phyloP scores from a whole-genome alignment of 2,329 filamentous ascomycete genomes.

The Penicillium capsulatum region DNA sequence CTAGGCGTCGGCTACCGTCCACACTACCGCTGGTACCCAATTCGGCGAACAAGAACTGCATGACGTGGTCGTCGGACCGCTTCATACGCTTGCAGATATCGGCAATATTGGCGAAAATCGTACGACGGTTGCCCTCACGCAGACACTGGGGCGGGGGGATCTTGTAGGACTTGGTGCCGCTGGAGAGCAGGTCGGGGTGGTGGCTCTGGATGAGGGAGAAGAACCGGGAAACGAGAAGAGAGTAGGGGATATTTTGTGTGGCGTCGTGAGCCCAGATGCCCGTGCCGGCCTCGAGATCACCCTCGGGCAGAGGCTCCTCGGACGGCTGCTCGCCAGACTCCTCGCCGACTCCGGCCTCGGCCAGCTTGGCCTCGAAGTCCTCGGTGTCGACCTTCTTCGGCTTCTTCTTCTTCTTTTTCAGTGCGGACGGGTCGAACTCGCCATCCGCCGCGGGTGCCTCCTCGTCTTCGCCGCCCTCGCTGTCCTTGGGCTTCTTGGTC shows the following conservation, averaged over 20 bases:
- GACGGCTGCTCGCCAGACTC: slow-evolving; percentile 57
- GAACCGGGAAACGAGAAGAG: slow-evolving; percentile 82
- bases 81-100: slow-evolving; percentile 99
- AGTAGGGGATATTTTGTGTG: slow-evolving; percentile 74
- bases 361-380: slow-evolving; percentile 65
- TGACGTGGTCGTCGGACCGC: slow-evolving; percentile 95
- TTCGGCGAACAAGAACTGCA: slow-evolving; percentile 94
- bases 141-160: slow-evolving; percentile 97
- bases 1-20: slow-evolving; percentile 83
- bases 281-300: slow-evolving; percentile 81
- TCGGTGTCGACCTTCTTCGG: slow-evolving; percentile 55
- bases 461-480: slow-evolving; percentile 46
- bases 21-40: slow-evolving; percentile 96
- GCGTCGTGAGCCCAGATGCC: slow-evolving; percentile 86
- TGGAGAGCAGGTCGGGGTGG: slow-evolving; percentile 91
- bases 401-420: slow-evolving; percentile 81
- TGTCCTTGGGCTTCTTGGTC: slow-evolving; percentile 57
- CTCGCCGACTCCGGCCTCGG: slow-evolving; percentile 56
- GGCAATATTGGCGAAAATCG: slow-evolving; percentile 97
- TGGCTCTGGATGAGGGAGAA: slow-evolving; percentile 91
- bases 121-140: slow-evolving; percentile 99
- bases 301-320: slow-evolving; percentile 56
- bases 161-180: slow-evolving; percentile 93
- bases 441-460: slow-evolving; percentile 52
- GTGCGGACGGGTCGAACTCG: slow-evolving; percentile 62